These are phyloP conservation scores for Fonsecaea multimorphosa DNA, from an alignment of 2,329 filamentous ascomycete genomes.

Conservation along the genomic window DNA sequence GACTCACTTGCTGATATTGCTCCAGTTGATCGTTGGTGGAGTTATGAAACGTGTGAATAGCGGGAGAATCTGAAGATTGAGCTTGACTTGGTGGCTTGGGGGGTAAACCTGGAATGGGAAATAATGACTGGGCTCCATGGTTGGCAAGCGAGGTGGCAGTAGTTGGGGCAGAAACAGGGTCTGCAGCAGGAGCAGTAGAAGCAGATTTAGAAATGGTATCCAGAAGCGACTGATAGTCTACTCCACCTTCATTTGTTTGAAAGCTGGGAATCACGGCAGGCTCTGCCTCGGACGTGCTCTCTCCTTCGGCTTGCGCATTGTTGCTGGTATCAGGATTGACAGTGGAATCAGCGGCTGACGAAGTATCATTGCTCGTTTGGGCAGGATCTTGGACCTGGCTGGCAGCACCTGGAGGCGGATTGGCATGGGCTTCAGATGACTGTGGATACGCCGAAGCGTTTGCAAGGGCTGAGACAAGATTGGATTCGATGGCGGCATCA, in stretches of 20 bases:
- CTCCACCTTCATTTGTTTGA: constrained; percentile 44
- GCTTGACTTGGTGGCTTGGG: constrained; percentile 55
- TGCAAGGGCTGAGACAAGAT: constrained; percentile 30
- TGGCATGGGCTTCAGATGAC: constrained; percentile 26
- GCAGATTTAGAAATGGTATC: constrained; percentile 53
- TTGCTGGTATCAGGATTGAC: constrained; percentile 17
- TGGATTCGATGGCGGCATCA: constrained; percentile 26
- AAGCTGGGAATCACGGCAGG: constrained; percentile 24
- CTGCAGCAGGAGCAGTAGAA: constrained; percentile 42
- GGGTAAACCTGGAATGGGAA: constrained; percentile 49
- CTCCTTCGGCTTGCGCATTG: constrained; percentile 12
- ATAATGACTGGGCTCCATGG: constrained; percentile 43
- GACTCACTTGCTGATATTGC: constrained; percentile 22
- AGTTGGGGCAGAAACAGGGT: constrained; percentile 40
- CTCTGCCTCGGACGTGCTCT: constrained; percentile 18
- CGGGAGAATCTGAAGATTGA: constrained; percentile 45
- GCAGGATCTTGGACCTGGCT: constrained; percentile 15
- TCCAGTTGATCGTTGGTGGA: constrained; percentile 18
- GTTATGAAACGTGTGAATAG: constrained; percentile 24
- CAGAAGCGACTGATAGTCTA: constrained; percentile 57
- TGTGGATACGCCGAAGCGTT: constrained; percentile 25
- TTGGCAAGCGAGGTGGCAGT: constrained; percentile 41
- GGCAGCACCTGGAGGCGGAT: constrained; percentile 12
- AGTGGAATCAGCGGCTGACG: constrained; percentile 20
- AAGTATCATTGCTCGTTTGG: constrained; percentile 19